phyloP scores from a whole-genome alignment of 345 rosid species.

The Draba incana region DNA sequence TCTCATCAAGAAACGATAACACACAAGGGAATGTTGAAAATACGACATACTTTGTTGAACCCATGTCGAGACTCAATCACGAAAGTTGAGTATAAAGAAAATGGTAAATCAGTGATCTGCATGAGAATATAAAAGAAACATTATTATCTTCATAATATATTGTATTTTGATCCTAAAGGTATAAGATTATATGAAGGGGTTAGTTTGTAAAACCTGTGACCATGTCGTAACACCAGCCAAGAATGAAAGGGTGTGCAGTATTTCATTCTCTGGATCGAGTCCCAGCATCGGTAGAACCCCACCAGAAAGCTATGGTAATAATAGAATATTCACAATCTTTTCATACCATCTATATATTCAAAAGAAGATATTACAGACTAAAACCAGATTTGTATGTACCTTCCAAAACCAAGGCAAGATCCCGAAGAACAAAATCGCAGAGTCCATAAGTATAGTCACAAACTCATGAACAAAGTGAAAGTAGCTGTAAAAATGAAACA shows the following conservation, averaged over 20 bases:
- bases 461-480: slow-evolving; percentile 90
- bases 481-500: slow-evolving; percentile 56
- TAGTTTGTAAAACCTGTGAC: slow-evolving; percentile 74
- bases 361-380: not conserved
- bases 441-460: slow-evolving; percentile 86
- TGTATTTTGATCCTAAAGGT: not conserved
- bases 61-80: slow-evolving; percentile 98
- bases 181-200: slow-evolving; percentile 10
- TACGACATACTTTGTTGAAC: slow-evolving; percentile 78
- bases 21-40: slow-evolving; percentile 25
- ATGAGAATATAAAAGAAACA: slow-evolving; percentile 36
- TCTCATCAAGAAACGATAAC: slow-evolving; percentile 4
- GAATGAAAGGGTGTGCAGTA: slow-evolving; percentile 86
- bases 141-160: slow-evolving; percentile 3
- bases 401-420: slow-evolving; percentile 98
- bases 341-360: slow-evolving; percentile 11
- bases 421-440: slow-evolving; percentile 89
- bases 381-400: slow-evolving; percentile 51
- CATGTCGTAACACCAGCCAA: slow-evolving; percentile 90
- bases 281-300: slow-evolving; percentile 65
- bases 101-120: slow-evolving; percentile 97
- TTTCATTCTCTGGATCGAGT: slow-evolving; percentile 80
- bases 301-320: slow-evolving; percentile 67
- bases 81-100: slow-evolving; percentile 94
- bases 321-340: slow-evolving; percentile 22